phyloP scores from a whole-genome alignment of 225 moss, liverwort and hornwort genomes.

The Ulota crispa region DNA sequence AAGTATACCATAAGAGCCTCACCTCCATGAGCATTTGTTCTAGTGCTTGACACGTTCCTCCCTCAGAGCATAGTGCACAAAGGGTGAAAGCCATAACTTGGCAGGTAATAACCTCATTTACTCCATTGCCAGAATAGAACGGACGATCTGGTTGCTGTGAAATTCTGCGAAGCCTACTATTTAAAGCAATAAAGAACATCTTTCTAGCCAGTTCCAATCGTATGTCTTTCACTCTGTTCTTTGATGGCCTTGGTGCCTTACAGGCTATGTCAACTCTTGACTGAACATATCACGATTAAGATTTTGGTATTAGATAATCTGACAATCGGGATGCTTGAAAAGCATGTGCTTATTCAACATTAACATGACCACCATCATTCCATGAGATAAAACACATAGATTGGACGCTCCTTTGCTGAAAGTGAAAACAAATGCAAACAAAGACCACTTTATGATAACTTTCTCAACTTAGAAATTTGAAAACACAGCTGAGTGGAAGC shows the following conservation, averaged over 20 bases:
- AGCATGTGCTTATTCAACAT: neutral
- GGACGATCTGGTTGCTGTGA: conserved; percentile 71
- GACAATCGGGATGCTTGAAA: neutral
- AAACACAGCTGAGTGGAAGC: neutral
- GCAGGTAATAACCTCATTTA: neutral
- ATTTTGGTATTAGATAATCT: neutral
- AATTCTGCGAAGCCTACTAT: conserved; percentile 63
- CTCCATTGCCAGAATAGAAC: conserved; percentile 51
- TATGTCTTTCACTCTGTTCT: conserved; percentile 49
- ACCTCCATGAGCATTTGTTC: conserved; percentile 81
- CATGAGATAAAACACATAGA: neutral
- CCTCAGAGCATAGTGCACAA: conserved; percentile 61
- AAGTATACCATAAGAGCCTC: neutral
- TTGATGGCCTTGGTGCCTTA: conserved; percentile 46
- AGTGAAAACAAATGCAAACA: neutral
- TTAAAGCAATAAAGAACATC: conserved; percentile 65
- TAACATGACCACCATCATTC: neutral
- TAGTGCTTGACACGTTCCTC: conserved; percentile 65
- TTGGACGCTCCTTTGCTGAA: neutral
- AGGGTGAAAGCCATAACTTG: conserved; percentile 36
- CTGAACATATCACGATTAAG: conserved; percentile 35
- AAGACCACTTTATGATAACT: neutral
- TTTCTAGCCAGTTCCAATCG: conserved; percentile 46
- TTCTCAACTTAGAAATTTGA: neutral
- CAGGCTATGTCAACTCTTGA: conserved; percentile 65